Percentiles rank a stretch among this genome's conserved stretches.
Conservation (phyloP, 1,139 yeast genomes). For the Martiniozyma asiatica region DNA sequence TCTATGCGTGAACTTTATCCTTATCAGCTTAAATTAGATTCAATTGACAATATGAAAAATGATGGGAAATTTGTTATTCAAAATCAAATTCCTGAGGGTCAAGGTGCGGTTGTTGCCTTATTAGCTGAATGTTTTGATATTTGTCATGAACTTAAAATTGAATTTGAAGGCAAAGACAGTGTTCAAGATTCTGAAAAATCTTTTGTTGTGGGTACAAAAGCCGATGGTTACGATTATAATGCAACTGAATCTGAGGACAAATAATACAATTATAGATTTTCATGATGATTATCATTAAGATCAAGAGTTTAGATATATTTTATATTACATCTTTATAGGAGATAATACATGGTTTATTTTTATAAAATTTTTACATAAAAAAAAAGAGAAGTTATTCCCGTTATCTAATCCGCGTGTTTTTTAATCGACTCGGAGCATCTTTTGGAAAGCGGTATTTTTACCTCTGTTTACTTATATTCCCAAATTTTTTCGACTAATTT, state of each 20-base stretch:
- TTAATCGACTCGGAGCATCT: no score
- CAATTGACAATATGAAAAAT: constrained; percentile 70
- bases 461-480: no score
- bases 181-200: constrained; percentile 12
- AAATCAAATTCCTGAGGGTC: constrained; percentile 90
- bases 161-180: constrained; percentile 48
- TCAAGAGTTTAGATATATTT: constrained; percentile 1
- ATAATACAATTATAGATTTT: constrained; percentile 6
- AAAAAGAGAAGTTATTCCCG: no score
- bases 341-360: no score
- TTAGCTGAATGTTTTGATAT: constrained; percentile 92
- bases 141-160: constrained; percentile 79
- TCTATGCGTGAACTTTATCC: constrained; percentile 85
- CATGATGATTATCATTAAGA: not conserved
- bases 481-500: no score
- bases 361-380: no score
- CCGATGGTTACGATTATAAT: constrained; percentile 23
- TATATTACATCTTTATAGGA: not conserved
- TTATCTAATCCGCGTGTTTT: no score
- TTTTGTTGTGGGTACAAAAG: constrained; percentile 20
- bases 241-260: constrained; percentile 11
- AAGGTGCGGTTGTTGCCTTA: constrained; percentile 81
- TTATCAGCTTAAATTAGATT: constrained; percentile 85
- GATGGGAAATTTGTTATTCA: constrained; percentile 90
- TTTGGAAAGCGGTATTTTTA: no score